Conservation (phyloP, 805 yeast species). For the Suhomyces canberraensis region DNA sequence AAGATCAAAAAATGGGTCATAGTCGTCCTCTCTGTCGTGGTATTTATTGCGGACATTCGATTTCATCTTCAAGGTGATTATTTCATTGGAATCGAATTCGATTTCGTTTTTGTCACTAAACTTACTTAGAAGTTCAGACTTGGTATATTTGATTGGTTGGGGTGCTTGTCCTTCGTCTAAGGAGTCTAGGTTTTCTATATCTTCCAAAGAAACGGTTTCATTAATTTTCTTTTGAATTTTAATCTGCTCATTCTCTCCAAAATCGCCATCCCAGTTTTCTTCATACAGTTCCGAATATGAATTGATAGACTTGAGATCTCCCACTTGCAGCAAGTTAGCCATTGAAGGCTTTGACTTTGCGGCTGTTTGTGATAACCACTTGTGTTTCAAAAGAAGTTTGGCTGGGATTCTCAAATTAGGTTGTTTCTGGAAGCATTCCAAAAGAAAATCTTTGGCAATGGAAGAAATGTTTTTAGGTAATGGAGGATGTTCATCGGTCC, state of each 20-base stretch:
- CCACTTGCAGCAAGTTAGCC: neutral
- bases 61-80: constrained; percentile 1
- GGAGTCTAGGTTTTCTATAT: neutral
- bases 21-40: constrained; percentile 18
- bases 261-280: constrained; percentile 34
- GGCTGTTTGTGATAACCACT: constrained; percentile 48
- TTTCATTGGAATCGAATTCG: constrained; percentile 10
- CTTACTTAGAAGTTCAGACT: constrained; percentile 28
- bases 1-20: constrained; percentile 38
- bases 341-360: constrained; percentile 1
- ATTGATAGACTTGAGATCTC: constrained; percentile 18
- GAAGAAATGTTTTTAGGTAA: constrained; percentile 53
- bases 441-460: constrained; percentile 52
- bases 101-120: constrained; percentile 28
- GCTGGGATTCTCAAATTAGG: constrained; percentile 61
- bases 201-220: neutral
- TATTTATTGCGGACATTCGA: neutral
- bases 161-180: neutral
- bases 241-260: constrained; percentile 25
- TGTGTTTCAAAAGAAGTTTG: constrained; percentile 50
- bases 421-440: constrained; percentile 69
- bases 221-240: constrained; percentile 7
- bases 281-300: constrained; percentile 28
- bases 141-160: constrained; percentile 11
- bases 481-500: constrained; percentile 68